Evolutionary conservation across 495 filamentous ascomycete species (phyloP).

Genomic region (Neurospora hispaniola): DNA sequence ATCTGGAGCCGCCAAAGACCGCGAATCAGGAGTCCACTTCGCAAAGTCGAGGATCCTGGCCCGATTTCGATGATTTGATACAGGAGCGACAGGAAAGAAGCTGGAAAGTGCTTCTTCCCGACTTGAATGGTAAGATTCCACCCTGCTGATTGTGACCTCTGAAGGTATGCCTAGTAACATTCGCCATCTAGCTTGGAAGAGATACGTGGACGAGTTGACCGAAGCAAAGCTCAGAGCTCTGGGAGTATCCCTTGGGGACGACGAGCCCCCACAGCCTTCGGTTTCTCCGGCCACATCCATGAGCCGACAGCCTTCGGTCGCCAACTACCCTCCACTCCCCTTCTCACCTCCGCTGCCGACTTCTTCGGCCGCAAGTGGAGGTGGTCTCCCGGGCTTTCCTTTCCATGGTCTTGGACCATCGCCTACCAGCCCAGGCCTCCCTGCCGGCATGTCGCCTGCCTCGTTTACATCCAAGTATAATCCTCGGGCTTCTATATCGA

Average conservation of each 20-base stretch:
- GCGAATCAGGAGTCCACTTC: slow-evolving; percentile 8
- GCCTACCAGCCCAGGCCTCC: slow-evolving; percentile 46
- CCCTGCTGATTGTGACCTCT: background rate
- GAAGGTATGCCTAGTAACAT: slow-evolving; percentile 10
- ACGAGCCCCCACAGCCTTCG: slow-evolving; percentile 49
- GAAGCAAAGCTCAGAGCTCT: slow-evolving; percentile 88
- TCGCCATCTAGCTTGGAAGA: slow-evolving; percentile 57
- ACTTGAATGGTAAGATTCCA: slow-evolving; percentile 40
- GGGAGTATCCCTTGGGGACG: slow-evolving; percentile 68
- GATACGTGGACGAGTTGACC: slow-evolving; percentile 66
- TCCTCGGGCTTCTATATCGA: slow-evolving; percentile 43
- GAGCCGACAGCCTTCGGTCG: slow-evolving; percentile 50
- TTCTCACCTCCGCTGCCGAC: slow-evolving; percentile 68
- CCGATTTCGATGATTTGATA: slow-evolving; percentile 49
- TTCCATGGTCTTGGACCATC: slow-evolving; percentile 31
- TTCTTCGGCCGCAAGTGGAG: slow-evolving; percentile 52
- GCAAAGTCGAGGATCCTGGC: slow-evolving; percentile 65
- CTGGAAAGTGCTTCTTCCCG: slow-evolving; percentile 63
- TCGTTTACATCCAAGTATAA: slow-evolving; percentile 47
- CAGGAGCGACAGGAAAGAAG: slow-evolving; percentile 40
- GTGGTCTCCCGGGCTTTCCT: slow-evolving; percentile 46
- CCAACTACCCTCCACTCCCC: slow-evolving; percentile 49
- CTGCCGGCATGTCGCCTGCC: slow-evolving; percentile 40
- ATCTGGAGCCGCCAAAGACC: slow-evolving; percentile 32
- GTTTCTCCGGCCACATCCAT: slow-evolving; percentile 40